Evolutionary conservation across 352 stramenopile species (phyloP), one percentile per base, ranked within the genome.

Genomic region (Globisporangium perplexum): DNA sequence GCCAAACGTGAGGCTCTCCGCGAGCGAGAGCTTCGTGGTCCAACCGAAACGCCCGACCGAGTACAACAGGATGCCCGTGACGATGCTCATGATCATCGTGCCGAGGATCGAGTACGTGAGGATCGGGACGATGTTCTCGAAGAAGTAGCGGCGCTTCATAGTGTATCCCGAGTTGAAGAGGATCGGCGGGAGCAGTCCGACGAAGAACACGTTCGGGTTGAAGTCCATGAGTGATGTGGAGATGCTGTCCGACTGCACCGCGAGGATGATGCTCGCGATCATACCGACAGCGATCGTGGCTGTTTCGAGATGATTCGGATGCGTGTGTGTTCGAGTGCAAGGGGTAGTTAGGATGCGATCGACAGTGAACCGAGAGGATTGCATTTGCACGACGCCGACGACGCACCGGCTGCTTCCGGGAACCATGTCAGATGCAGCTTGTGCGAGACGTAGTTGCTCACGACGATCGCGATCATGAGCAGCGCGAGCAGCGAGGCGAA

Each of bases 101-200:
- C 92, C 93, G 22, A 93, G 55, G 54, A 96, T 86, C 35, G 92
- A 93, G 69, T 88, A 97, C 17, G 93, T 81, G 18, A 93, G 64
- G 55, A 98, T 97, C 3, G 90, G 80, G 20, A 60, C 74, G 57
- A 98, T 87, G 65, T 97, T 93, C 50, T 91, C 77, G 56, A 97
- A 96, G 54, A 98, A 98, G 50, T 97, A 86, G 38, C 91, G 80
- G 52, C 80, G 78, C 61, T 96, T 93, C 69, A 97, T 88, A 20
- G 88, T 88, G 74, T 95, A 98, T 18, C 79, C 92, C 24, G 81
- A 96, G 70, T 98, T 97, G 74, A 98, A 98, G 55, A 98, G 96
- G 57, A 98, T 97, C 18, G 91, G 92, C 15, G 95, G 93, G 10
- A 98, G 73, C 53, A 98, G 66, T 2, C 75, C 83, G 11, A 97